Base-by-base conservation (phyloP, 257 asterid species). In the Jaltomata sinuosa region DNA sequence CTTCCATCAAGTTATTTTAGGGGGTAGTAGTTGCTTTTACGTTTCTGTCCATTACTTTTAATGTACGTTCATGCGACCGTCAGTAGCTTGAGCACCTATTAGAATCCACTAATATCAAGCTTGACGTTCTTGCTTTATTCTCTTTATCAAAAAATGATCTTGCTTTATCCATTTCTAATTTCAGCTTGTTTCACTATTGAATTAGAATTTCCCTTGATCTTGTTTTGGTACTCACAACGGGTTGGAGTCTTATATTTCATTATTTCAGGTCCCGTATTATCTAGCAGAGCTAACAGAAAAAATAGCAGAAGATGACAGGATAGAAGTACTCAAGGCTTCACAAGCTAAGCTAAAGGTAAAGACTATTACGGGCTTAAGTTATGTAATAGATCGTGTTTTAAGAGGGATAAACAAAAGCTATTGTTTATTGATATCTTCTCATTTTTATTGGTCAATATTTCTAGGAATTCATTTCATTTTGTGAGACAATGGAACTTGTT, bases 401-500 rank as follows among this genome's bases (percentile, higher is more conserved):
- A 42, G 68, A 40, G 16, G 4, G 47, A 68, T 64, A 45, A 74
- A 6, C 9, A 12, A 14, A 72, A 72, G 21, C 5, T 74, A 42
- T 54, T 34, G 45, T 22, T 53, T 55, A 34, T 14, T 34, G 53
- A 36, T 61, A 55, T n/a, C 52, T 80, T 57, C 36, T 22, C 55
- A n/a, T n/a, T 32, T 36, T 54, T 14, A 18, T 79, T 29, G 27
- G 65, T 82, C 42, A 80, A 57, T 84, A 29, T 77, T 65, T 21
- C 64, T 86, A 97, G 99, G 98, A 94, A 86, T 97, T 97, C 84
- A 87, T 97, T 85, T 87, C 96, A 34, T 93, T 95, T 59, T 97
- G 97, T 86, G 99, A 95, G 90, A 88, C 92, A 2, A 91, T 97
- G 98, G 99, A 93, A 87, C 97, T 97, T 93, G 91, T 97, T 78